A percentile compares a stretch with the other conserved stretches of the same genome.
phyloP scores from a whole-genome alignment of 495 filamentous ascomycete genomes.

The Coniosporium apollinis region DNA sequence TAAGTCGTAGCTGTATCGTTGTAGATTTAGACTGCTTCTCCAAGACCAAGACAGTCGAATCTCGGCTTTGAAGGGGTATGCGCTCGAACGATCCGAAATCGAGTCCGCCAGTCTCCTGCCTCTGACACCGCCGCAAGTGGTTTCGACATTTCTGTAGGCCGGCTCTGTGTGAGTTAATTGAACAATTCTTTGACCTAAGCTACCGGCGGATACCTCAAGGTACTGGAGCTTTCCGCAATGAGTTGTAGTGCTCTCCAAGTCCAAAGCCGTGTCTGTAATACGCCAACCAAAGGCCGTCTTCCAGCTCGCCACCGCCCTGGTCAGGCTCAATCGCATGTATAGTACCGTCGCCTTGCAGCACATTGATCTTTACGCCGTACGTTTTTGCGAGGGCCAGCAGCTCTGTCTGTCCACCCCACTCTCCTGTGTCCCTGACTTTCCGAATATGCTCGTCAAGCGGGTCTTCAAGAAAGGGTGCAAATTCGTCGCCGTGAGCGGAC shows the following conservation, averaged over 20 bases:
- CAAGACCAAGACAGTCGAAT: too few relatives aligned
- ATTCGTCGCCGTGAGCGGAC: conserved; percentile 39
- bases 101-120: too few relatives aligned
- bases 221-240: conserved; percentile 38
- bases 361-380: conserved; percentile 67
- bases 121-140: too few relatives aligned
- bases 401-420: conserved; percentile 94
- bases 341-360: conserved; percentile 65
- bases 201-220: conserved; percentile 17
- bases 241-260: conserved; percentile 94
- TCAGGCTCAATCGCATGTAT: conserved; percentile 55
- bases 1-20: conserved; percentile 3
- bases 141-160: too few relatives aligned
- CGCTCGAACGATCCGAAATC: too few relatives aligned
- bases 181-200: too few relatives aligned
- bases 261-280: conserved; percentile 91
- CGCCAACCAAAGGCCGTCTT: conserved; percentile 65
- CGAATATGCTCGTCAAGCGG: conserved; percentile 52
- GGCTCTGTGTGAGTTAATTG: too few relatives aligned
- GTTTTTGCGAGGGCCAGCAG: conserved; percentile 66
- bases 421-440: conserved; percentile 74
- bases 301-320: conserved; percentile 22
- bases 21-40: not conserved
- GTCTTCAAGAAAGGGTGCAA: conserved; percentile 65
- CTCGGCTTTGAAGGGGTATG: too few relatives aligned